phyloP scores from a whole-genome alignment of 306 rosid species.

The Mucuna pruriens region DNA sequence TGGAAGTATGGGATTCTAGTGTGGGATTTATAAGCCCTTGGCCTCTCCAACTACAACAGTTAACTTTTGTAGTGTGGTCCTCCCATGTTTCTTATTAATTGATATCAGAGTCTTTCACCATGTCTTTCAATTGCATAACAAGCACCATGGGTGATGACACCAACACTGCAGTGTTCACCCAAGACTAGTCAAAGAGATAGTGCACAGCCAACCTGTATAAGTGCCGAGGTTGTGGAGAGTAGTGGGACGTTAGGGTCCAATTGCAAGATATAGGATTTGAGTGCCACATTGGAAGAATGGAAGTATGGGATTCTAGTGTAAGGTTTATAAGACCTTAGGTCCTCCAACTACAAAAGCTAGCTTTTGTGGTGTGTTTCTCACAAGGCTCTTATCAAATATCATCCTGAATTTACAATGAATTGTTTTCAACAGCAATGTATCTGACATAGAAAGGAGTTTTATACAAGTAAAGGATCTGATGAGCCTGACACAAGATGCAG shows the following conservation, averaged over 20 bases:
- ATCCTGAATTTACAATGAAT: conserved; percentile 17
- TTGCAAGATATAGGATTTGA: not conserved
- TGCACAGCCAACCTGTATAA: too few species aligned
- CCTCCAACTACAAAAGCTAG: not conserved
- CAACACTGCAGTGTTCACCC: too few species aligned
- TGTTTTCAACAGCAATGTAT: conserved; percentile 32
- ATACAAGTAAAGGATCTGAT: conserved; percentile 19
- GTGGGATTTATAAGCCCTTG: not conserved
- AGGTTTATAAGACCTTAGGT: not conserved
- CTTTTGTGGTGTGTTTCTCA: not conserved
- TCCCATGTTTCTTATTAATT: not conserved
- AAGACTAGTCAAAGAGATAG: too few species aligned
- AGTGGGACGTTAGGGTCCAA: not conserved
- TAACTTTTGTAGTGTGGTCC: not conserved
- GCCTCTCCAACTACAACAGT: not conserved
- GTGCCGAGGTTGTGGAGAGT: too few species aligned
- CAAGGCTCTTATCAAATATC: not conserved
- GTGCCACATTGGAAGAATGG: not conserved
- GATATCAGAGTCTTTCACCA: not conserved
- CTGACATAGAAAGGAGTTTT: conserved; percentile 23
- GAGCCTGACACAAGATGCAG: conserved; percentile 1
- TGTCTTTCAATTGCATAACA: too few species aligned
- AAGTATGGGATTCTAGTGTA: not conserved
- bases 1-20: not conserved
- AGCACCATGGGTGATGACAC: too few species aligned